Evolutionary conservation across 2,329 filamentous ascomycete species (phyloP).

Genomic region (Claviceps spartinae): DNA sequence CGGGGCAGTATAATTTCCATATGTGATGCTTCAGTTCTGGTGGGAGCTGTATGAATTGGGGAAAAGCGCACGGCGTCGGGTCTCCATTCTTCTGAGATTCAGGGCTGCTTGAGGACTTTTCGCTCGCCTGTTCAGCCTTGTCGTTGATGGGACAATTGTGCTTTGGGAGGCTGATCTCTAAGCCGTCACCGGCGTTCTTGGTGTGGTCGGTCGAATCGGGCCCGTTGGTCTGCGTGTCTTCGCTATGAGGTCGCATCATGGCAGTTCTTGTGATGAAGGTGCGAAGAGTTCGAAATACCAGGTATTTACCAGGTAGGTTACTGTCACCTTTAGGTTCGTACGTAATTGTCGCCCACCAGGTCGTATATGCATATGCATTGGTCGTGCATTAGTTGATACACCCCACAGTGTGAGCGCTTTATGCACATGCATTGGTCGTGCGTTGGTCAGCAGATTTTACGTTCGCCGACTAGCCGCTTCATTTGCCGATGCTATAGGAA

Average conservation of each 20-base stretch:
- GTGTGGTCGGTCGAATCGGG: not conserved
- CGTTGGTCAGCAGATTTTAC: no score
- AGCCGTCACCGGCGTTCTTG: constrained; percentile 4
- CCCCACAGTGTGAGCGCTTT: no score
- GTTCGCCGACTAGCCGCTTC: no score
- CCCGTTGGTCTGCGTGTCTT: not conserved
- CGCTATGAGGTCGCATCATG: not conserved
- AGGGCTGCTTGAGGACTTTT: not conserved
- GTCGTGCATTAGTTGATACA: no score
- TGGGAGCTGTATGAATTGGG: constrained; percentile 16
- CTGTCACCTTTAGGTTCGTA: no score
- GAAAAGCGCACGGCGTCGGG: constrained; percentile 8
- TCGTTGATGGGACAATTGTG: constrained; percentile 4
- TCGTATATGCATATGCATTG: no score
- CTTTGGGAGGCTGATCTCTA: not conserved
- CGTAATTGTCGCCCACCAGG: no score
- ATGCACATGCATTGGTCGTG: no score
- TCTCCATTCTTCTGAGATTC: not conserved
- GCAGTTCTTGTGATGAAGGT: not conserved
- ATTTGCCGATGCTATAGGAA: no score
- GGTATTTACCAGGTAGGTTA: no score
- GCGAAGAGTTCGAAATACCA: no score
- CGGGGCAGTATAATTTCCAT: constrained; percentile 21
- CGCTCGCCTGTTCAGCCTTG: constrained; percentile 6
- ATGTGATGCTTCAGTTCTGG: constrained; percentile 21